Conservation (phyloP, 495 filamentous ascomycete species). For the Aspergillus incahuasiensis region DNA sequence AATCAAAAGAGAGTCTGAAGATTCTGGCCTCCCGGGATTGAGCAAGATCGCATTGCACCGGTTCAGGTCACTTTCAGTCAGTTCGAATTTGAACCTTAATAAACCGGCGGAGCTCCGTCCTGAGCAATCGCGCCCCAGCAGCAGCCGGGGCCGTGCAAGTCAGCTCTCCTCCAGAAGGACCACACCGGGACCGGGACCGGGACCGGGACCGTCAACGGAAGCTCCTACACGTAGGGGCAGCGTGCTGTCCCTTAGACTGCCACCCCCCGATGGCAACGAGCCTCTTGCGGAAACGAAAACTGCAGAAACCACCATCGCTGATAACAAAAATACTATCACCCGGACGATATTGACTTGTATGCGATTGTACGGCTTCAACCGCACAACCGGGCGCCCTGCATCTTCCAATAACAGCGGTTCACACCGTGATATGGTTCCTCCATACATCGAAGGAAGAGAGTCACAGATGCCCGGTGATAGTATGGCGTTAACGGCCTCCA, state of each 20-base stretch:
- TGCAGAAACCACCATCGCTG: slow-evolving; percentile 33
- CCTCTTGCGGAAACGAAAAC: slow-evolving; percentile 21
- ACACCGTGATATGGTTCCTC: slow-evolving; percentile 17
- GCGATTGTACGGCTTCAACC: slow-evolving; percentile 59
- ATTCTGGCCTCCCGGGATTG: slow-evolving; percentile 30
- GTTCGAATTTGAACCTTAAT: slow-evolving; percentile 28
- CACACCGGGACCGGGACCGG: slow-evolving; percentile 31
- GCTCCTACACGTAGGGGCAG: slow-evolving; percentile 15
- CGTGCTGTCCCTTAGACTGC: slow-evolving; percentile 14
- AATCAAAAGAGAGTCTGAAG: slow-evolving; percentile 40
- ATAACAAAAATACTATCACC: slow-evolving; percentile 41
- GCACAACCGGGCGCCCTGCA: slow-evolving; percentile 28
- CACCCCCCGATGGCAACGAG: slow-evolving; percentile 18
- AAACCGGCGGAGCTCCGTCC: slow-evolving; percentile 17
- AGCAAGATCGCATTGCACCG: slow-evolving; percentile 31
- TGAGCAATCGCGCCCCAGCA: slow-evolving; percentile 20
- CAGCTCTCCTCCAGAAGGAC: slow-evolving; percentile 11
- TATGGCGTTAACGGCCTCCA: slow-evolving; percentile 11
- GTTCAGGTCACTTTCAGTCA: slow-evolving; percentile 36
- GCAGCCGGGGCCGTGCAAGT: slow-evolving; percentile 16
- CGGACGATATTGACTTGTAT: slow-evolving; percentile 57
- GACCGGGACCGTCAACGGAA: slow-evolving; percentile 29
- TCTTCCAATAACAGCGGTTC: slow-evolving; percentile 17
- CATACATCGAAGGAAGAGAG: slow-evolving; percentile 13
- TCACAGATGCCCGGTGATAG: slow-evolving; percentile 6